A percentile compares a stretch with the other conserved stretches of the same genome.
These are phyloP conservation scores for Dichotomopilus funicola DNA, from an alignment of 2,329 filamentous ascomycete genomes.

Conservation along the genomic window DNA sequence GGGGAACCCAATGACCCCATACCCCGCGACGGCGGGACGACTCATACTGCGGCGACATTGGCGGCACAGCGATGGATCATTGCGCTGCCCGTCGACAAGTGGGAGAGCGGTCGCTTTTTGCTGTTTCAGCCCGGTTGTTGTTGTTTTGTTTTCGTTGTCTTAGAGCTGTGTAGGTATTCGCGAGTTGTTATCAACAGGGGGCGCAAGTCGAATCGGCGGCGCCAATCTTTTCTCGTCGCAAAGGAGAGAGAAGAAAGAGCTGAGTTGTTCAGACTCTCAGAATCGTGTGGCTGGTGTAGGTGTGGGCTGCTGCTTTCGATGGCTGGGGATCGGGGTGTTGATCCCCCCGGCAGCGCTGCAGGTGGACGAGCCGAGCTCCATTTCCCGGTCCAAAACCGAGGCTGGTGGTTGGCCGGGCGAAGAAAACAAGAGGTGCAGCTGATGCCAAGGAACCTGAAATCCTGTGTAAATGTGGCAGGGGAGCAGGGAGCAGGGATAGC, in stretches of 20 bases:
- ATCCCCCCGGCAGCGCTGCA: constrained; percentile 13
- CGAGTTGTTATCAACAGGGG: too few species aligned
- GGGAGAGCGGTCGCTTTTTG: neutral
- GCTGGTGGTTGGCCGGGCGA: constrained; percentile 25
- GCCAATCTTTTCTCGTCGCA: neutral
- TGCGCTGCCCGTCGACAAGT: constrained; percentile 23
- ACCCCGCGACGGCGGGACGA: constrained; percentile 56
- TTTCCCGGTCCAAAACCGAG: constrained; percentile 22
- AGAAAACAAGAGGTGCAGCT: constrained; percentile 13
- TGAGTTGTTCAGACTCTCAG: neutral
- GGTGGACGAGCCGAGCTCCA: constrained; percentile 15
- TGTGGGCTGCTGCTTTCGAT: neutral
- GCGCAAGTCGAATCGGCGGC: too few species aligned
- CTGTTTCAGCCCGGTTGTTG: neutral
- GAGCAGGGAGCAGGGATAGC: neutral
- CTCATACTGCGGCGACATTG: constrained; percentile 59
- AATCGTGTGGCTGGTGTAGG: constrained; percentile 18
- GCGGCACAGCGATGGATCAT: constrained; percentile 35
- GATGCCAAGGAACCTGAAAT: constrained; percentile 14
- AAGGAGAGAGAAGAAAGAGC: neutral
- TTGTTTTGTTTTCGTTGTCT: neutral
- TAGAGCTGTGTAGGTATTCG: too few species aligned
- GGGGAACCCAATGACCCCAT: constrained; percentile 81
- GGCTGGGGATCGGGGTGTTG: constrained; percentile 16
- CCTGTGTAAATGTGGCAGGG: neutral